A percentile compares a stretch with the other conserved stretches of the same genome.
These are phyloP conservation scores for Candida sithepensis DNA, from an alignment of 805 yeast genomes.

Conservation along the genomic window DNA sequence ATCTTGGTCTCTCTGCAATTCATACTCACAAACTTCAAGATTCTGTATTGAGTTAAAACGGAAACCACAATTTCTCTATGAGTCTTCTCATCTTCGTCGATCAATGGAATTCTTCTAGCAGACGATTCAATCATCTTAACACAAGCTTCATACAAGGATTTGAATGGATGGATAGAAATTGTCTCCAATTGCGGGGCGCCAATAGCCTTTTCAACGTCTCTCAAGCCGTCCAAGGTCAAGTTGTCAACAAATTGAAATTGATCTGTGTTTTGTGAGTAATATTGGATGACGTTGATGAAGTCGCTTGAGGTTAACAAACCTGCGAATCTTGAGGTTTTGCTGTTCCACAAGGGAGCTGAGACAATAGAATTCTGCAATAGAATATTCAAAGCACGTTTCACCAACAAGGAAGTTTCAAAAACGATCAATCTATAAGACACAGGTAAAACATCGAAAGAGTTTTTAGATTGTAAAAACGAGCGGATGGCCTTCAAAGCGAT, in stretches of 20 bases:
- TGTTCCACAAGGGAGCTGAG: conserved; percentile 96
- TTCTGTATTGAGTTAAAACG: conserved; percentile 94
- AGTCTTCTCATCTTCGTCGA: conserved; percentile 90
- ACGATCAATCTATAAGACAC: conserved; percentile 91
- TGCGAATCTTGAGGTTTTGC: conserved; percentile 83
- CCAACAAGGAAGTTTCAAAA: conserved; percentile 84
- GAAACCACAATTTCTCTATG: conserved; percentile 92
- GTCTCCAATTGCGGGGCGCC: conserved; percentile 87
- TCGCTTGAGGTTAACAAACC: conserved; percentile 91
- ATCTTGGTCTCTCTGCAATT: conserved; percentile 93
- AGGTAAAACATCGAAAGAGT: conserved; percentile 95
- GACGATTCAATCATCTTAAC: conserved; percentile 82
- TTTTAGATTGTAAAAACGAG: conserved; percentile 78
- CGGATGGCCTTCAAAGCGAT: conserved; percentile 82
- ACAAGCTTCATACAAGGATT: conserved; percentile 88
- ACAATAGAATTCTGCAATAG: conserved; percentile 90
- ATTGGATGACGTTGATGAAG: conserved; percentile 91
- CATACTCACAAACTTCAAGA: conserved; percentile 89
- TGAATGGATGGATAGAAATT: conserved; percentile 84
- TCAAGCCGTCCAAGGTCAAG: conserved; percentile 76
- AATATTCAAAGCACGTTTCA: conserved; percentile 86
- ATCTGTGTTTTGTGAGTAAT: conserved; percentile 86
- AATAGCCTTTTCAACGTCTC: conserved; percentile 82
- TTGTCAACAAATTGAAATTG: conserved; percentile 84
- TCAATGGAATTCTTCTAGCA: conserved; percentile 90